phyloP scores from a whole-genome alignment of 345 rosid species.

The Firmiana major region DNA sequence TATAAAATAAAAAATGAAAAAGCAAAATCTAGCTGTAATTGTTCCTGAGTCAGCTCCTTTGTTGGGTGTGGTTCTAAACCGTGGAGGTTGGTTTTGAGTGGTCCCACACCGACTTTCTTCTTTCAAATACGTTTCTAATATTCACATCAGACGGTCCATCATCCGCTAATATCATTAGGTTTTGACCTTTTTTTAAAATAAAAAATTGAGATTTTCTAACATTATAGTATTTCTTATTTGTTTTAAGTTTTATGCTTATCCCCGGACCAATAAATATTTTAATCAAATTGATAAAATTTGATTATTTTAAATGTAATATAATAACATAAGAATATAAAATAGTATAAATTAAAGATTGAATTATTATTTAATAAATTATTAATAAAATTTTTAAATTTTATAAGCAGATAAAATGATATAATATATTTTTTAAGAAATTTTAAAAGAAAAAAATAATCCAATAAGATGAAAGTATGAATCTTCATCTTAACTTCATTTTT shows the following conservation, averaged over 20 bases:
- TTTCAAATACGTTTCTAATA: slow-evolving; percentile 10
- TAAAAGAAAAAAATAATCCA: too few species aligned
- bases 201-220: background rate
- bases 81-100: slow-evolving; percentile 10
- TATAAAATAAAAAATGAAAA: background rate
- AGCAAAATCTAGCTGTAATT: slow-evolving; percentile 12
- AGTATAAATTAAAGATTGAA: too few species aligned
- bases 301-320: too few species aligned
- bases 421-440: too few species aligned
- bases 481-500: too few species aligned
- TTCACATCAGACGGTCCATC: slow-evolving; percentile 25
- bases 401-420: too few species aligned
- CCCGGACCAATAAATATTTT: background rate
- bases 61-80: slow-evolving; percentile 24
- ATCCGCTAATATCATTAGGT: background rate
- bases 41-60: slow-evolving; percentile 19
- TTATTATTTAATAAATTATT: too few species aligned
- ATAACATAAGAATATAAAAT: too few species aligned
- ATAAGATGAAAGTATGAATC: too few species aligned
- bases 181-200: slow-evolving; percentile 13
- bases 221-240: background rate
- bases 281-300: background rate
- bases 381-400: too few species aligned
- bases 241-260: background rate
- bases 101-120: background rate